These are phyloP conservation scores for Gnomoniopsis smithogilvyi DNA, from an alignment of 2,329 filamentous ascomycete species.

Conservation along the genomic window DNA sequence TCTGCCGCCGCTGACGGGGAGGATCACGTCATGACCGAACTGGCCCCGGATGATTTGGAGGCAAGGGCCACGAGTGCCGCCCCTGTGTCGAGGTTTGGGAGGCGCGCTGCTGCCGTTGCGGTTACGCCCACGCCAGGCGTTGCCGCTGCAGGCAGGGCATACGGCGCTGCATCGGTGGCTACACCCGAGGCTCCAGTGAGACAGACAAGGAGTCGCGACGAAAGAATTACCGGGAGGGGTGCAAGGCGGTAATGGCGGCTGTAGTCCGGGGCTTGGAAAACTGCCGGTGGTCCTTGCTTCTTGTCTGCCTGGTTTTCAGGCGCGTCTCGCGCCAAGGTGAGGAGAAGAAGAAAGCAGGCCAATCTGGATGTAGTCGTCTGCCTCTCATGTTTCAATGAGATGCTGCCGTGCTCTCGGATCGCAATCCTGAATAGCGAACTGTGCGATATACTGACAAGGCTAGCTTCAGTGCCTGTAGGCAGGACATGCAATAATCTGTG, in stretches of 20 bases:
- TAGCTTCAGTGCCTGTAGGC: too few species aligned
- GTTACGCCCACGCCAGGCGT: conserved; percentile 14
- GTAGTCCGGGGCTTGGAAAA: neutral
- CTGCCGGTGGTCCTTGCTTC: too few species aligned
- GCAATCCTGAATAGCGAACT: too few species aligned
- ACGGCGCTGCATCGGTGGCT: conserved; percentile 7
- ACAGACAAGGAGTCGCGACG: conserved; percentile 28
- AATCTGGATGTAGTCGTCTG: too few species aligned
- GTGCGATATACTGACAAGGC: too few species aligned
- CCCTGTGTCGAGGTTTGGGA: neutral
- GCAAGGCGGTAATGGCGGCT: conserved; percentile 17
- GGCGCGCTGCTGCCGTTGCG: neutral
- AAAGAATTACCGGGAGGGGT: conserved; percentile 26
- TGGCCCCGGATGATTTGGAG: neutral
- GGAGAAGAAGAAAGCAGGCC: too few species aligned
- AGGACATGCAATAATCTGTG: too few species aligned
- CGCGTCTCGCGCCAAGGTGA: too few species aligned
- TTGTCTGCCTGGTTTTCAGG: too few species aligned
- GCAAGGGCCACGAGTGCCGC: conserved; percentile 13
- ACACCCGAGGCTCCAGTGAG: conserved; percentile 23
- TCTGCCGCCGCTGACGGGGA: neutral
- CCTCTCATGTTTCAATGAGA: too few species aligned
- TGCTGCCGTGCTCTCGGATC: too few species aligned
- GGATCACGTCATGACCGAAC: conserved; percentile 11
- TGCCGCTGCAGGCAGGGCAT: conserved; percentile 1